phyloP scores from a whole-genome alignment of 805 yeast genomes.

The Candida montana region DNA sequence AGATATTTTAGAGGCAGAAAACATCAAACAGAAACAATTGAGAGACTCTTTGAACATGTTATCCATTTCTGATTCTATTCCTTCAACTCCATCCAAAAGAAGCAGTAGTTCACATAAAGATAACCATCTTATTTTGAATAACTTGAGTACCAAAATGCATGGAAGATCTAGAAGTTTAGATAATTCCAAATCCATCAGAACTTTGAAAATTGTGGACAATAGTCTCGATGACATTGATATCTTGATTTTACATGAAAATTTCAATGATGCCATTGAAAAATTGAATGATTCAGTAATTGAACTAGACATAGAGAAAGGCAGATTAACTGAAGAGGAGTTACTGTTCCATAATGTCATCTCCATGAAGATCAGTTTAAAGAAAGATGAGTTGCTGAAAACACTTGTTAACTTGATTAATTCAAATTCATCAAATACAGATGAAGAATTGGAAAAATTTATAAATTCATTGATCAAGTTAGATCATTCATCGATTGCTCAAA shows the following conservation, averaged over 20 bases:
- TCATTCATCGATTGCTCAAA: conserved; percentile 43
- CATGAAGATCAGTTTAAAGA: conserved; percentile 28
- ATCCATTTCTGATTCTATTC: conserved; percentile 23
- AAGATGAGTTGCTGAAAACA: conserved; percentile 27
- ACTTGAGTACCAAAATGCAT: conserved; percentile 56
- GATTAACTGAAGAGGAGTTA: conserved; percentile 26
- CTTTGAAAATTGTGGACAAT: conserved; percentile 51
- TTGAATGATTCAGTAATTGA: conserved; percentile 30
- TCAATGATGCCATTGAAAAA: conserved; percentile 36
- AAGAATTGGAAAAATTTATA: conserved; percentile 24
- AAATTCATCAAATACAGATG: conserved; percentile 22
- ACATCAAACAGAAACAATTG: conserved; percentile 36
- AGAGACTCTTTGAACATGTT: conserved; percentile 40
- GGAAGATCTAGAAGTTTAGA: conserved; percentile 52
- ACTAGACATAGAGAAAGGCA: conserved; percentile 12
- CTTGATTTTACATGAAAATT: conserved; percentile 55
- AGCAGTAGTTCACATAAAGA: conserved; percentile 26
- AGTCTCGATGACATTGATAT: conserved; percentile 66
- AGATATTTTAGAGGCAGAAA: conserved; percentile 49
- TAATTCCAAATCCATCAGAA: conserved; percentile 35
- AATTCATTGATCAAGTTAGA: conserved; percentile 35
- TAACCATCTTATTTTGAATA: conserved; percentile 41
- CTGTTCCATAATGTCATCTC: conserved; percentile 29
- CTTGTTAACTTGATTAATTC: conserved; percentile 29
- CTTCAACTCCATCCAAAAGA: not conserved